Conservation (phyloP, 768 basidiomycete genomes). For the Pleurotus cornucopiae region DNA sequence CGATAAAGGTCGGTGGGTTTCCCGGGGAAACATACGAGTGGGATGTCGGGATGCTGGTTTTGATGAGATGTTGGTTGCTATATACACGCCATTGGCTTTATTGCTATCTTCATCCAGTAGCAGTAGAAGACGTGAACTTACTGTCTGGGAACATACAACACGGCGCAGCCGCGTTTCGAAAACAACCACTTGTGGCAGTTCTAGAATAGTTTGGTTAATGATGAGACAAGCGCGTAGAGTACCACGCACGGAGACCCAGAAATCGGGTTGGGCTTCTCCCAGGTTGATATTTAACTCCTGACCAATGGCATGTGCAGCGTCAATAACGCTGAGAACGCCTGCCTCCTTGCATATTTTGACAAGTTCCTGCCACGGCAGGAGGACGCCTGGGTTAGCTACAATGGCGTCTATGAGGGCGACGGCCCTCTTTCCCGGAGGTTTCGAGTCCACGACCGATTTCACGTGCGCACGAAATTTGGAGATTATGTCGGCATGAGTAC, state of each 20-base stretch:
- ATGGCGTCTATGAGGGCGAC: constrained; percentile 74
- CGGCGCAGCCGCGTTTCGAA: constrained; percentile 60
- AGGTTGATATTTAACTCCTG: constrained; percentile 67
- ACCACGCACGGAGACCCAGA: constrained; percentile 66
- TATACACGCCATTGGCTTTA: not conserved
- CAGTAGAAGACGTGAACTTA: constrained; percentile 13
- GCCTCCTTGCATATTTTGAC: constrained; percentile 61
- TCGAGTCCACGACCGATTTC: not conserved
- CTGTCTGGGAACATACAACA: constrained; percentile 73
- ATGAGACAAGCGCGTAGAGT: not conserved
- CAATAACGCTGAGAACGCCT: constrained; percentile 64
- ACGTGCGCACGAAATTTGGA: constrained; percentile 18
- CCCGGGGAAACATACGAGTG: constrained; percentile 41
- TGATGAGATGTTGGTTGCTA: constrained; percentile 64
- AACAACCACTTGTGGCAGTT: constrained; percentile 89
- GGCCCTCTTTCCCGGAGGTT: constrained; percentile 32
- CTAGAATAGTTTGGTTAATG: constrained; percentile 23
- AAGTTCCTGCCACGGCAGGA: constrained; percentile 74
- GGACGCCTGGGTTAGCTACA: constrained; percentile 56
- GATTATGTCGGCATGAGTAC: constrained; percentile 41
- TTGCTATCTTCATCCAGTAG: not conserved
- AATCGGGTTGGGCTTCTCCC: constrained; percentile 57
- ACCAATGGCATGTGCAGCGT: constrained; percentile 81
- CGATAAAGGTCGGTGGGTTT: constrained; percentile 32
- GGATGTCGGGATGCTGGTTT: constrained; percentile 57